A percentile compares a stretch with the other conserved stretches of the same genome.
These are phyloP conservation scores for Fusarium nematophilum DNA, from an alignment of 2,329 filamentous ascomycete genomes.

Conservation along the genomic window DNA sequence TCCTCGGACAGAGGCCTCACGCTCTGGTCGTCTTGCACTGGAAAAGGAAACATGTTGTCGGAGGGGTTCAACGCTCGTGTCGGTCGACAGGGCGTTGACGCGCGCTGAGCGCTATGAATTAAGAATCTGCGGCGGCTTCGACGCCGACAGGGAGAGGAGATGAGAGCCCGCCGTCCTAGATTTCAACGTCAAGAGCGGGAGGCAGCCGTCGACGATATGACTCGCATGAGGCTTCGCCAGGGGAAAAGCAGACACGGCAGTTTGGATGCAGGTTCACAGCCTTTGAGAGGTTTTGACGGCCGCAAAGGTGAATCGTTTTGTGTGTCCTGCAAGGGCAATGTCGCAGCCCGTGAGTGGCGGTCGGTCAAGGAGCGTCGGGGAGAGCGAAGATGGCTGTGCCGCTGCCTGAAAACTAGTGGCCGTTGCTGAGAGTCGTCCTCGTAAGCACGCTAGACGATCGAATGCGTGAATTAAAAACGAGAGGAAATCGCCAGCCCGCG, in stretches of 20 bases:
- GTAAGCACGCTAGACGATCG: constrained; percentile 19
- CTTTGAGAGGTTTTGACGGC: constrained; percentile 14
- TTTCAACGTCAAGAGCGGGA: constrained; percentile 22
- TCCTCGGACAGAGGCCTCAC: constrained; percentile 52
- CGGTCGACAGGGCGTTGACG: constrained; percentile 33
- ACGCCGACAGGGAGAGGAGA: constrained; percentile 10
- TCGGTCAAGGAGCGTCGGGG: constrained; percentile 29
- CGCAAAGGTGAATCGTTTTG: constrained; percentile 10
- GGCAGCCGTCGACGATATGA: constrained; percentile 25
- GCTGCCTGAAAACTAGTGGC: constrained; percentile 14
- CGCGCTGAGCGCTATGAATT: constrained; percentile 39
- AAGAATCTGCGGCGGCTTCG: constrained; percentile 18
- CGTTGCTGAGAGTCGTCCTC: constrained; percentile 12
- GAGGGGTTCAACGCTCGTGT: constrained; percentile 20
- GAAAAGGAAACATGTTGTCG: constrained; percentile 51
- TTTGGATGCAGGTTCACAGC: background rate
- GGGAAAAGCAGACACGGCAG: constrained; percentile 3
- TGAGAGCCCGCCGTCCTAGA: constrained; percentile 4
- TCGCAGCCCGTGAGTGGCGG: constrained; percentile 1
- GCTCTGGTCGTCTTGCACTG: constrained; percentile 49
- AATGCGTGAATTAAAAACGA: constrained; percentile 33
- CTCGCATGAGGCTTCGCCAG: constrained; percentile 27
- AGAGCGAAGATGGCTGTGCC: constrained; percentile 14
- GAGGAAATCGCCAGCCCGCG: constrained; percentile 44
- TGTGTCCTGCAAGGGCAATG: background rate